Evolutionary conservation across 331 rosid genomes (phyloP).

Genomic region (Acacia concinna): DNA sequence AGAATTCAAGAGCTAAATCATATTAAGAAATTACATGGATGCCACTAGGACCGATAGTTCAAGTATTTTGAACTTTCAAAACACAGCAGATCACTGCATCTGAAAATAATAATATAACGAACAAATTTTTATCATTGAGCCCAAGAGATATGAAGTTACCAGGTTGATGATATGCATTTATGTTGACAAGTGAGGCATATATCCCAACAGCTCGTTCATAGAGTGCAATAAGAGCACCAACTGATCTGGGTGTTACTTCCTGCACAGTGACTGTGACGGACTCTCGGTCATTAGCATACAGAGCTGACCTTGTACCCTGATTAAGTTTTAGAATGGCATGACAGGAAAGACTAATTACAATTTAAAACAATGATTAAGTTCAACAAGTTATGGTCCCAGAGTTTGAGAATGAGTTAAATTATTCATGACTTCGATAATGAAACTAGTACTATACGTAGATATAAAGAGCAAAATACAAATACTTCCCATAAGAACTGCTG

Average conservation of each 20-base stretch:
- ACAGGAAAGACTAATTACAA: constrained; percentile 1
- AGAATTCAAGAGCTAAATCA: background rate
- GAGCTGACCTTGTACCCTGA: constrained; percentile 97
- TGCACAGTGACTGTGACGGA: constrained; percentile 87
- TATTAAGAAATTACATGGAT: background rate
- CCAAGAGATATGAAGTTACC: constrained; percentile 48
- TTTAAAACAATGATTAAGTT: background rate
- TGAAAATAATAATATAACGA: constrained; percentile 4
- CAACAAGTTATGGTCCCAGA: background rate
- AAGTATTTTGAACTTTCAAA: background rate
- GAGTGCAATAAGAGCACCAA: constrained; percentile 89
- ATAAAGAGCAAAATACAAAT: background rate
- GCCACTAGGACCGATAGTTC: background rate
- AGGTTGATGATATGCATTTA: constrained; percentile 99
- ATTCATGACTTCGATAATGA: background rate
- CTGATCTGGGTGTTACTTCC: constrained; percentile 89
- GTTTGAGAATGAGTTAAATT: background rate
- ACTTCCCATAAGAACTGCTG: background rate
- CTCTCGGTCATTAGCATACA: constrained; percentile 77
- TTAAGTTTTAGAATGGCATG: constrained; percentile 21
- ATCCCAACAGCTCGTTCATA: constrained; percentile 98
- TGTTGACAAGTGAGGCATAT: constrained; percentile 82
- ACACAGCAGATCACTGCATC: background rate
- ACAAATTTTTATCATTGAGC: background rate
- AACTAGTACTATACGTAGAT: background rate